Evolutionary conservation across 164 flowering plant species (phyloP), one percentile per base, ranked within the genome.

Genomic region (Sedum album): DNA sequence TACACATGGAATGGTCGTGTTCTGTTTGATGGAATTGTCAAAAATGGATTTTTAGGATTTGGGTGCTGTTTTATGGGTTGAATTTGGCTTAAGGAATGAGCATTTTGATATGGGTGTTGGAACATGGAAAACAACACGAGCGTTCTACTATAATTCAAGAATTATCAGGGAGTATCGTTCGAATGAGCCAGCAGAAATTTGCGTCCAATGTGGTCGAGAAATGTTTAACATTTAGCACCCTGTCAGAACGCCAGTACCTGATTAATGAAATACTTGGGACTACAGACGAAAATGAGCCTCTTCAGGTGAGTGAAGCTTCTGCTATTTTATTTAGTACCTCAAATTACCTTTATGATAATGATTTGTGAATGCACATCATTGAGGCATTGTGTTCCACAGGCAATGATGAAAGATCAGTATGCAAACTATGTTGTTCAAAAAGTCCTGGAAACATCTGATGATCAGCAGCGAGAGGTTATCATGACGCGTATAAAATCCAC

Each of bases 401-500:
- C 48, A 44, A 44, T 44, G 48, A 44, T 44, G 48, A 44, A 44
- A 44, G 48, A 44, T 44, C 48, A 44, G 48, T 44, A 0, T 44
- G 48, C 48, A 44, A 44, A 44, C 48, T 44, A 44, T 44, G 48
- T 44, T 44, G 48, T 44, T 15, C 48, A 44, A 44, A 44, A 44
- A 44, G 48, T 44, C 18, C 48, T 44, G 48, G 48, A 44, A 44
- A 44, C 48, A 13, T 44, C 18, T 44, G 48, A 44, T 15, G 48
- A 44, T 18, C 48, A 44, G 48, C 20, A 44, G 48, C 48, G 48
- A 18, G 48, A 44, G 48, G 1, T 44, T 17, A 44, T 91, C 70
- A 80, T 91, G 33, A 76, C 93, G 0, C 85, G 97, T 38, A 84
- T 91, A 87, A 82, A 79, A 86, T 91, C 74, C 95, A 88, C 79